Conservation (phyloP, 805 yeast genomes). For the Sugiyamaella lignohabitans region DNA sequence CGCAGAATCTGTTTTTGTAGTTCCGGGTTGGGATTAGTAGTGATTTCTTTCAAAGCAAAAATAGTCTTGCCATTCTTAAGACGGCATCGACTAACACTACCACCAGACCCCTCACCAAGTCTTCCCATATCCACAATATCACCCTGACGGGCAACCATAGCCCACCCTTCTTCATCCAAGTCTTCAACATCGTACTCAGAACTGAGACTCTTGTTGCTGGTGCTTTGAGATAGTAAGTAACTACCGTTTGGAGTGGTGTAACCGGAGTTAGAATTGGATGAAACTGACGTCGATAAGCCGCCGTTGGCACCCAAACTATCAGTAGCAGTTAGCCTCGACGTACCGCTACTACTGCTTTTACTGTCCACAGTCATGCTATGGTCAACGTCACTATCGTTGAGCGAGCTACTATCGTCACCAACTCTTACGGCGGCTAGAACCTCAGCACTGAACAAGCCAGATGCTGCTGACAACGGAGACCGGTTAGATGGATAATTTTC, state of each 20-base stretch:
- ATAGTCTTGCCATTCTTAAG: conserved; percentile 52
- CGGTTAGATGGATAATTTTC: background rate
- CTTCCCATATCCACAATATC: conserved; percentile 62
- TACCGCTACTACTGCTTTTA: background rate
- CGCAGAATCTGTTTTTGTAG: conserved; percentile 84
- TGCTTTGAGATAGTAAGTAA: too few species aligned
- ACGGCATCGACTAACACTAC: conserved; percentile 75
- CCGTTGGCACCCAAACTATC: background rate
- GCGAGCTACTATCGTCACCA: conserved; percentile 1
- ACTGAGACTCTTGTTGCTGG: background rate
- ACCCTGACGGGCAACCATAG: conserved; percentile 46
- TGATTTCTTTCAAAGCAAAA: conserved; percentile 77
- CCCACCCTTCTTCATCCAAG: conserved; percentile 73
- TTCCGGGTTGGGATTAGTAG: conserved; percentile 75
- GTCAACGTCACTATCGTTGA: conserved; percentile 4
- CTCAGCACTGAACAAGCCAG: conserved; percentile 21
- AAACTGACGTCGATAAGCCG: background rate
- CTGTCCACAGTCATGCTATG: background rate
- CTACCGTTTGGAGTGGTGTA: background rate
- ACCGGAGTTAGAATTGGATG: background rate
- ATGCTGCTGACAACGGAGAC: conserved; percentile 14
- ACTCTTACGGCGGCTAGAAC: conserved; percentile 23
- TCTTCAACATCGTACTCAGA: conserved; percentile 29
- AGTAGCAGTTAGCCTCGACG: background rate
- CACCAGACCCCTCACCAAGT: conserved; percentile 94